Base-by-base conservation (phyloP, 202 grass and related monocot species). In the Hordeum pubiflorum region DNA sequence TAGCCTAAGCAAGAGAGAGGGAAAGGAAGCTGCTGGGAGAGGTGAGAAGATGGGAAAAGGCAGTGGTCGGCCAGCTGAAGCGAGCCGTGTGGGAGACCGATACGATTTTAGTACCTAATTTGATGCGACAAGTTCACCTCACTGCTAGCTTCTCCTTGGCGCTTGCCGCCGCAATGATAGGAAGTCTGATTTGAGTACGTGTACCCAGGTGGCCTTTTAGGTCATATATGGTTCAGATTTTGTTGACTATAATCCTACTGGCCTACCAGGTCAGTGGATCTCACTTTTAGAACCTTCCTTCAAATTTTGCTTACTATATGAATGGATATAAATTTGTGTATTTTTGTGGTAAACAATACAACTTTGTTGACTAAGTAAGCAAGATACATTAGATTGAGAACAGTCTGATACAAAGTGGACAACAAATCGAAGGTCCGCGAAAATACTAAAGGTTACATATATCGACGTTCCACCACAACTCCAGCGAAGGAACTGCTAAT, bases 201-300 rank as follows among this genome's bases (percentile, higher is more conserved):
- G 32, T 40, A 18, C 1, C 1, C 4, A 52, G 10, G 56, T 88
- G 32, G 4, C 27, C 87, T 75, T 82, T 82, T 82, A 74, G 87
- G 87, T 89, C 66, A 79, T 54, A 75, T 79, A 75, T 79, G 39
- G 87, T 89, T 89, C 24, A 7, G 79, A 86, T 62, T 79, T 82
- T 54, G 83, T 26, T 2, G 48, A 52, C 48, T 52, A 29, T 29
- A 7, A 5, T 10, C 8, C 48, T 52, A 52, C 17, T 6, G 5
- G 39, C 39, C 6, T 15, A 34, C 34, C 2, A 13, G 41, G 20
- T 44, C 15, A 71, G 67, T 17, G 27, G 14, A 18, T 63, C 76
- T 43, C 72, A 23, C 26, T 77, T 71, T 71, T 50, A 12, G 43
- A 81, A 81, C 56, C 12, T 85, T 89, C 26, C 41, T 69, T 6